These are phyloP conservation scores for Vinca major DNA, from an alignment of 305 asterid genomes.

Conservation along the genomic window DNA sequence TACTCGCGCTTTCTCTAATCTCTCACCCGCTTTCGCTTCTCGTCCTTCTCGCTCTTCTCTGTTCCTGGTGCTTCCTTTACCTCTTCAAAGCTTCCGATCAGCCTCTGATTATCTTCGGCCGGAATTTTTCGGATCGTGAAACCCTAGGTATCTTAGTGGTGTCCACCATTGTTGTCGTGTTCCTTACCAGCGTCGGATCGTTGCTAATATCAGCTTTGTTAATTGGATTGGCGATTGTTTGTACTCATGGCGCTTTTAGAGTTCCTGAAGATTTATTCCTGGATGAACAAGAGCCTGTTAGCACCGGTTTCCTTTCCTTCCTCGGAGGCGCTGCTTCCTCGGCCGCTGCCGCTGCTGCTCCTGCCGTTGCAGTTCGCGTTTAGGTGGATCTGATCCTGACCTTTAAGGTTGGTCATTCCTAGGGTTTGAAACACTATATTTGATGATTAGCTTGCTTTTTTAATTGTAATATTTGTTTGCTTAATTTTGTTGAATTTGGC, in stretches of 20 bases:
- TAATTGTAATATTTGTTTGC: conserved; percentile 6
- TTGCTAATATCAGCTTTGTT: conserved; percentile 26
- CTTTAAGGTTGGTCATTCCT: conserved; percentile 8
- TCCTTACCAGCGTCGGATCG: conserved; percentile 30
- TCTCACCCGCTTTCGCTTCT: conserved; percentile 49
- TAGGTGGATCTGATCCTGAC: conserved; percentile 15
- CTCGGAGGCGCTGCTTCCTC: conserved; percentile 30
- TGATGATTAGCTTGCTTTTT: neutral
- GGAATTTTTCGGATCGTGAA: conserved; percentile 28
- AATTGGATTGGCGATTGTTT: conserved; percentile 24
- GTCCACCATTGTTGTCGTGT: conserved; percentile 28
- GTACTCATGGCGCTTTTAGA: conserved; percentile 31
- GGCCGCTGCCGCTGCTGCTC: conserved; percentile 25
- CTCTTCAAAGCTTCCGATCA: conserved; percentile 27
- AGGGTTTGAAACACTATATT: neutral
- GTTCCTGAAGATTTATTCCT: conserved; percentile 29
- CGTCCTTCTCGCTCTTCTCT: conserved; percentile 27
- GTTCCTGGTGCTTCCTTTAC: conserved; percentile 28
- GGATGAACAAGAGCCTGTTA: conserved; percentile 27
- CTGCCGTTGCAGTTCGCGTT: conserved; percentile 21
- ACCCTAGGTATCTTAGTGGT: conserved; percentile 24
- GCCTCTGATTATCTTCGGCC: conserved; percentile 23
- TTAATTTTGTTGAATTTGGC: conserved; percentile 15
- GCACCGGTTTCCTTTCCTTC: conserved; percentile 24
- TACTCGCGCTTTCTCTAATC: conserved; percentile 53